These are phyloP conservation scores for Diaporthe vaccinii DNA, from an alignment of 2,329 filamentous ascomycete genomes.

Conservation along the genomic window DNA sequence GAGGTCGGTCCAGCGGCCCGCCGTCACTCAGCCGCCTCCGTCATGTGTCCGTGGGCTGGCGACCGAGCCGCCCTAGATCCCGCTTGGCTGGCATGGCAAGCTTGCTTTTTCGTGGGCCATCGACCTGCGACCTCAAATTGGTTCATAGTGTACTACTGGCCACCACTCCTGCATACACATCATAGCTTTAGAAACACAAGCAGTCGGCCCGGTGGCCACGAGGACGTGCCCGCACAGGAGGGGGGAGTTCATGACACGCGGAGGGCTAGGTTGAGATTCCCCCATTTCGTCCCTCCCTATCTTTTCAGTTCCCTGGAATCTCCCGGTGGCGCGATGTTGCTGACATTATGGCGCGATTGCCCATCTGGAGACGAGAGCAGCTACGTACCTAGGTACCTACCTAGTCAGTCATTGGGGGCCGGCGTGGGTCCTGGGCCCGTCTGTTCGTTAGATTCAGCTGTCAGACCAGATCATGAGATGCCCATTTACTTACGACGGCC, in stretches of 20 bases:
- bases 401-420: neutral
- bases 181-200: neutral
- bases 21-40: conserved; percentile 2
- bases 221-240: neutral
- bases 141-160: neutral
- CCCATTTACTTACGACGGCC: too few relatives aligned
- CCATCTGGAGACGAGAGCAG: neutral
- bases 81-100: neutral
- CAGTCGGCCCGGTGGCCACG: neutral
- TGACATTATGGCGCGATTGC: conserved; percentile 13
- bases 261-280: neutral
- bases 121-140: neutral
- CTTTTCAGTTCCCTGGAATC: neutral
- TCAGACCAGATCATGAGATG: too few relatives aligned
- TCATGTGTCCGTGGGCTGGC: conserved; percentile 9
- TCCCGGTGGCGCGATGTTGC: conserved; percentile 10
- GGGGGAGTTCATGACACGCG: neutral
- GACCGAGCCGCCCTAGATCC: neutral
- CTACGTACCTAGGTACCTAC: neutral
- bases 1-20: neutral
- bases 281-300: neutral
- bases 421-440: neutral
- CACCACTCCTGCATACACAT: neutral
- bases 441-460: too few relatives aligned
- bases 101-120: neutral